Evolutionary conservation across 192 early-diverging fungal species (phyloP).

Genomic region (Lobulomyces angularis): DNA sequence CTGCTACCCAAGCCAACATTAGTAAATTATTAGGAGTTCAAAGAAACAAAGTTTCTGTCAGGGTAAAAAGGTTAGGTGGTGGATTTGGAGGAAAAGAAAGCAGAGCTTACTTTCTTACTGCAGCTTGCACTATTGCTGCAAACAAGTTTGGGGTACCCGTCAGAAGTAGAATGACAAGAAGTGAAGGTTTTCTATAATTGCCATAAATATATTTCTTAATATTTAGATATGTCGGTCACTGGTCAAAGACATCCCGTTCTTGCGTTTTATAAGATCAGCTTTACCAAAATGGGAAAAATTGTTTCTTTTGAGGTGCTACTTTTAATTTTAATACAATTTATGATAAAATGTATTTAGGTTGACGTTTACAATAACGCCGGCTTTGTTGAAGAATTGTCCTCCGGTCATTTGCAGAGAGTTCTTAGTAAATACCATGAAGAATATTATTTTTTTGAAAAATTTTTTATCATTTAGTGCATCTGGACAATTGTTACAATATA

Average conservation of each 20-base stretch:
- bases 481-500: conserved; percentile 70
- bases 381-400: conserved; percentile 29
- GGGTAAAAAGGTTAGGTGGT: conserved; percentile 79
- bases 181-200: no score
- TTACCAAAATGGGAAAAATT: conserved; percentile 52
- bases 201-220: conserved; percentile 60
- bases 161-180: conserved; percentile 64
- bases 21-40: conserved; percentile 65
- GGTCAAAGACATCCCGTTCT: conserved; percentile 72
- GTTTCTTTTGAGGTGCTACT: conserved; percentile 53
- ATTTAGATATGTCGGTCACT: no score
- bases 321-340: no score
- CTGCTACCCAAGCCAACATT: no score
- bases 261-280: conserved; percentile 63
- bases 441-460: background rate
- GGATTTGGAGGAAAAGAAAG: conserved; percentile 66
- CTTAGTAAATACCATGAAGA: no score
- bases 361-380: conserved; percentile 23
- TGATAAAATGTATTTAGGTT: conserved; percentile 15
- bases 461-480: conserved; percentile 52
- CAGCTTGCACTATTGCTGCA: conserved; percentile 55
- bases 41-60: conserved; percentile 49
- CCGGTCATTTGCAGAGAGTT: no score
- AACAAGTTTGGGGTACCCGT: conserved; percentile 54
- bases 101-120: conserved; percentile 49